These are phyloP conservation scores for Rosellinia necatrix DNA, from an alignment of 2,329 filamentous ascomycete species.

Conservation along the genomic window DNA sequence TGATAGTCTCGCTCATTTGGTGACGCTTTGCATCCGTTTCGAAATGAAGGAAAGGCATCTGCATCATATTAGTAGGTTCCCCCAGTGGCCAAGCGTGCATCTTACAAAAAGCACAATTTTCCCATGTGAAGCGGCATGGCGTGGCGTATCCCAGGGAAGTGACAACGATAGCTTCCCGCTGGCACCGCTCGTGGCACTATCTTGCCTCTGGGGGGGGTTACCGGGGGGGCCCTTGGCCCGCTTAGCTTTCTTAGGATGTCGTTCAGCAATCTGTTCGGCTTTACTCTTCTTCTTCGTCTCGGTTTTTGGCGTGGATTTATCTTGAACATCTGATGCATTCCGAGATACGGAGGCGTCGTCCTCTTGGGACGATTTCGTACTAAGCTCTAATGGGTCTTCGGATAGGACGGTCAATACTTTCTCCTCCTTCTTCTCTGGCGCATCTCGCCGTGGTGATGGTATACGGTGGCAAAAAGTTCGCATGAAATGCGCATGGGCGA, in stretches of 20 bases:
- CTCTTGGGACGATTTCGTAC: constrained; percentile 27
- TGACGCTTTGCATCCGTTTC: constrained; percentile 60
- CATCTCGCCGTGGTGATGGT: constrained; percentile 39
- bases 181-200: constrained; percentile 29
- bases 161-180: constrained; percentile 30
- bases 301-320: constrained; percentile 30
- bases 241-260: constrained; percentile 42
- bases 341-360: constrained; percentile 23
- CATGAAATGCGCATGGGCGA: constrained; percentile 66
- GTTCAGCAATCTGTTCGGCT: constrained; percentile 43
- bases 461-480: constrained; percentile 61
- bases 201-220: constrained; percentile 43
- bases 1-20: constrained; percentile 61
- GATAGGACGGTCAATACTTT: constrained; percentile 35
- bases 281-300: constrained; percentile 45
- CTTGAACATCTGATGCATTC: constrained; percentile 30
- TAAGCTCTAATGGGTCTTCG: constrained; percentile 37
- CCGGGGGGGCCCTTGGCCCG: constrained; percentile 43
- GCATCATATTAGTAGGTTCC: constrained; percentile 24
- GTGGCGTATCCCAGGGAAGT: constrained; percentile 39
- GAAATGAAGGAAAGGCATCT: constrained; percentile 70
- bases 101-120: constrained; percentile 46
- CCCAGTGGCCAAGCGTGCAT: neutral
- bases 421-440: constrained; percentile 41
- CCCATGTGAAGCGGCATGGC: constrained; percentile 38